Base-by-base conservation (phyloP, 768 basidiomycete species). In the Hygrocybe coccinea region DNA sequence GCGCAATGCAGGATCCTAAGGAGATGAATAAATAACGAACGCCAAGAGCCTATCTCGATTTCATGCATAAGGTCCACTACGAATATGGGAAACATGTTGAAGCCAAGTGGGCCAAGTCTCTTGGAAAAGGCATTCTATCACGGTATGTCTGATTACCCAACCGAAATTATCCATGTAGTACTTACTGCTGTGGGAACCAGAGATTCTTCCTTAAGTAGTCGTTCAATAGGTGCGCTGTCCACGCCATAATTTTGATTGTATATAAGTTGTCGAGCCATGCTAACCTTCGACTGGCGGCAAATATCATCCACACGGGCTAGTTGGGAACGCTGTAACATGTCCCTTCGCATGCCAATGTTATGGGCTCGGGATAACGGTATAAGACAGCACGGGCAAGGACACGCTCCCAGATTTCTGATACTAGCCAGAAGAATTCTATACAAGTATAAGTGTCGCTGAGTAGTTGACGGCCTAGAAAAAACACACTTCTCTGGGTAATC, bases 41-140 rank as follows among this genome's bases (percentile, higher is more conserved):
- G 75, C 65, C 73, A 77, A 0, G 71, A 62, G 0, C 78, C 75
- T 0, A 77, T 59, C 49, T 78, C 73, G 33, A 74, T 65, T 39
- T 78, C 72, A 35, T 77, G 76, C 54, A 79, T 43, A 12, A 78
- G 58, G 48, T 79, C 73, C 0, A 65, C 61, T 0, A 68, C 60
- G 0, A 77, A 63, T 12, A 70, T 63, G 0, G 0, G 19, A 45
- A 57, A 72, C 2, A 68, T 17, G 35, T 72, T 57, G 22, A 66
- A 66, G 1, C 61, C 63, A 5, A 66, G 29, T 2, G 52, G 17
- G 1, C 46, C 45, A 1, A 73, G 56, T 0, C 24, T 22, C 0
- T 63, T 58, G 0, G 67, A 68, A 51, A 78, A 71, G 2, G 70
- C 56, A 46, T 75, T 76, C 75, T 76, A 11, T 17, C 3, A 2